Evolutionary conservation across 2,329 filamentous ascomycete species (phyloP).

Genomic region (Fusarium kyushuense): DNA sequence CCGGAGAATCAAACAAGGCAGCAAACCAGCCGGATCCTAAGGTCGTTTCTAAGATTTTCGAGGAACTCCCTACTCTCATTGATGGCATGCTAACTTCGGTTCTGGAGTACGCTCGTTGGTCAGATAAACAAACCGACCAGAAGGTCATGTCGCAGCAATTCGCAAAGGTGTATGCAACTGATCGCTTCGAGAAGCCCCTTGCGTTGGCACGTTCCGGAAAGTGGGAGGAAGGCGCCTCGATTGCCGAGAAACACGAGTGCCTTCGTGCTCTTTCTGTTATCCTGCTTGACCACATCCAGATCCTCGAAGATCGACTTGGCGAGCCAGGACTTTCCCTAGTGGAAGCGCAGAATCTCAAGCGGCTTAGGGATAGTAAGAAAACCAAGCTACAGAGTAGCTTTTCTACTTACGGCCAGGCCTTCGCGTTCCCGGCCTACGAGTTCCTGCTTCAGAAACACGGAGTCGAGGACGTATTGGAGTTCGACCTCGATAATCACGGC

Average conservation of each 20-base stretch:
- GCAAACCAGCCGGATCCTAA: slow-evolving; percentile 53
- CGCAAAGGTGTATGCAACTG: slow-evolving; percentile 61
- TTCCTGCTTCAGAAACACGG: slow-evolving; percentile 77
- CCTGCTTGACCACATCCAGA: slow-evolving; percentile 65
- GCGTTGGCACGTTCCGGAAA: slow-evolving; percentile 66
- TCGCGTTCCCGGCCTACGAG: slow-evolving; percentile 83
- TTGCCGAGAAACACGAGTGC: slow-evolving; percentile 69
- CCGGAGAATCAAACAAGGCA: slow-evolving; percentile 50
- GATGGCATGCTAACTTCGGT: slow-evolving; percentile 68
- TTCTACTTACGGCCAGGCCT: slow-evolving; percentile 72
- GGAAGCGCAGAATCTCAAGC: slow-evolving; percentile 49
- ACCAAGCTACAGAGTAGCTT: slow-evolving; percentile 67
- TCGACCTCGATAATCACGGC: slow-evolving; percentile 73
- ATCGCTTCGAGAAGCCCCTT: slow-evolving; percentile 65
- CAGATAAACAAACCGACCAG: slow-evolving; percentile 58
- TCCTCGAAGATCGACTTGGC: slow-evolving; percentile 48
- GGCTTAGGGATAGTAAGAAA: slow-evolving; percentile 57
- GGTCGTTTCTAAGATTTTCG: slow-evolving; percentile 60
- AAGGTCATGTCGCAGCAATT: slow-evolving; percentile 61
- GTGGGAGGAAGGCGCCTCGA: slow-evolving; percentile 68
- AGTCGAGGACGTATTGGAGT: slow-evolving; percentile 76
- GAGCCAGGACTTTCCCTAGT: slow-evolving; percentile 47
- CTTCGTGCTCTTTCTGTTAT: slow-evolving; percentile 68
- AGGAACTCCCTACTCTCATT: slow-evolving; percentile 63
- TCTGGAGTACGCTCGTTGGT: slow-evolving; percentile 66